Percentiles rank a stretch among this genome's conserved stretches.
Evolutionary conservation across 139 green algal species (phyloP).

Genomic region (Closterium sp.): DNA sequence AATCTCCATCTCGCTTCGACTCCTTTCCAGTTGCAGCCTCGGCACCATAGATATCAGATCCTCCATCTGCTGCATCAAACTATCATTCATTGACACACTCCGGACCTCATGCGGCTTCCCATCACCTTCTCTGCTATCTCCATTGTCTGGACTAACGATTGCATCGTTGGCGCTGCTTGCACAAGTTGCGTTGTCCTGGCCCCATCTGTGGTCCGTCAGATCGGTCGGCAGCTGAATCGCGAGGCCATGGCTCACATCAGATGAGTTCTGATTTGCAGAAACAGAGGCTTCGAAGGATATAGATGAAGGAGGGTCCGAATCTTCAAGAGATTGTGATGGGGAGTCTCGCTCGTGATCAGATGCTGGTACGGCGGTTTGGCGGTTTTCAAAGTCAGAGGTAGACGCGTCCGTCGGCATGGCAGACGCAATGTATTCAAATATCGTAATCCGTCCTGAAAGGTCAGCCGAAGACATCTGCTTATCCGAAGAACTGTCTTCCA

Average conservation of each 20-base stretch:
- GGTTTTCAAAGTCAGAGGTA: not conserved
- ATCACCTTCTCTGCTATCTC: not conserved
- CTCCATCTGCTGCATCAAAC: not conserved
- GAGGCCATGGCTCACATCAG: not conserved
- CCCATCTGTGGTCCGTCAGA: not conserved
- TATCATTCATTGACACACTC: not conserved
- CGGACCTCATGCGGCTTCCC: not conserved
- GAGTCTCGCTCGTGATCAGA: not conserved
- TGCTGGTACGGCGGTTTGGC: not conserved
- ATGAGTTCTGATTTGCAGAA: not conserved
- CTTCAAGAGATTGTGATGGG: not conserved
- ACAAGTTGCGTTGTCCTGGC: not conserved
- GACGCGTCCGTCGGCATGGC: not conserved
- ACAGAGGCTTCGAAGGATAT: not conserved
- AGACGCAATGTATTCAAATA: not conserved
- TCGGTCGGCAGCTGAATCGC: not conserved
- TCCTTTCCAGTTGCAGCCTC: not conserved
- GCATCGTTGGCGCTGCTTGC: not conserved
- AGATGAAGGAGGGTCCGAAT: not conserved
- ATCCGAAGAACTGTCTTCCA: not conserved
- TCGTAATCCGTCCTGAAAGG: not conserved
- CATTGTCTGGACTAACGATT: not conserved
- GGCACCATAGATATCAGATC: not conserved
- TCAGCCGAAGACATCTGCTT: not conserved
- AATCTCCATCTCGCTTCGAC: not conserved